Percentiles rank a stretch among this genome's conserved stretches.
These are phyloP conservation scores for Paecilomyces sp. DNA, from an alignment of 2,329 filamentous ascomycete genomes.

Conservation along the genomic window DNA sequence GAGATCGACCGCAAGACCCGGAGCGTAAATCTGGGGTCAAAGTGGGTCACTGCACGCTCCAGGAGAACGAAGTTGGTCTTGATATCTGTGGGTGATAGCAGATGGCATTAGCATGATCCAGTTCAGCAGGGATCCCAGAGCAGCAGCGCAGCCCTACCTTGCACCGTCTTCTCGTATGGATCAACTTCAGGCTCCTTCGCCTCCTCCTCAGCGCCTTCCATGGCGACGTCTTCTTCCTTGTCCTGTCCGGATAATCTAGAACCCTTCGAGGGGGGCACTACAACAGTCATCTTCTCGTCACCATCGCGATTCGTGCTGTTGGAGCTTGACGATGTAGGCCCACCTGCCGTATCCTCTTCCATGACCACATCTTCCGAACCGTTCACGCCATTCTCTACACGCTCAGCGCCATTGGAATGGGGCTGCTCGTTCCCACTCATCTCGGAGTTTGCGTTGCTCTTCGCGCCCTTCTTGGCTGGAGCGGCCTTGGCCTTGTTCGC, in stretches of 20 bases:
- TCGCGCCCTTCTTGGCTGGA: constrained; percentile 28
- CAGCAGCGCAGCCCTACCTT: constrained; percentile 26
- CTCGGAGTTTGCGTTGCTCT: constrained; percentile 26
- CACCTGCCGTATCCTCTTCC: constrained; percentile 55
- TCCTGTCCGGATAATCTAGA: constrained; percentile 54
- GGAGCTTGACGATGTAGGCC: constrained; percentile 48
- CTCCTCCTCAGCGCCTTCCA: constrained; percentile 51
- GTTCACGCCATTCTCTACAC: constrained; percentile 60
- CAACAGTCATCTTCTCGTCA: constrained; percentile 73
- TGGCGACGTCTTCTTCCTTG: constrained; percentile 62
- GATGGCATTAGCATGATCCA: not conserved
- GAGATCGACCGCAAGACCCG: constrained; percentile 92
- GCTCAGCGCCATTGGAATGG: constrained; percentile 59
- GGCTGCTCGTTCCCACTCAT: constrained; percentile 73
- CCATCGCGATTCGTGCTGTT: constrained; percentile 60
- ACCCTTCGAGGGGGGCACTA: constrained; percentile 66
- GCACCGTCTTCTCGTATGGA: constrained; percentile 44
- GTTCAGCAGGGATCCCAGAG: not conserved
- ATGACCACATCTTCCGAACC: constrained; percentile 64
- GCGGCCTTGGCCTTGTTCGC: constrained; percentile 33
- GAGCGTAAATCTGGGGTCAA: constrained; percentile 91
- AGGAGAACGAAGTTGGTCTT: constrained; percentile 88
- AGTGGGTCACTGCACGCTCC: constrained; percentile 84
- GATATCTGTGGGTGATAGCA: constrained; percentile 59
- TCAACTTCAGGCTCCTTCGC: constrained; percentile 38